These are phyloP conservation scores for Naganishia sp. DNA, from an alignment of 1,284 basidiomycete species.

Conservation along the genomic window DNA sequence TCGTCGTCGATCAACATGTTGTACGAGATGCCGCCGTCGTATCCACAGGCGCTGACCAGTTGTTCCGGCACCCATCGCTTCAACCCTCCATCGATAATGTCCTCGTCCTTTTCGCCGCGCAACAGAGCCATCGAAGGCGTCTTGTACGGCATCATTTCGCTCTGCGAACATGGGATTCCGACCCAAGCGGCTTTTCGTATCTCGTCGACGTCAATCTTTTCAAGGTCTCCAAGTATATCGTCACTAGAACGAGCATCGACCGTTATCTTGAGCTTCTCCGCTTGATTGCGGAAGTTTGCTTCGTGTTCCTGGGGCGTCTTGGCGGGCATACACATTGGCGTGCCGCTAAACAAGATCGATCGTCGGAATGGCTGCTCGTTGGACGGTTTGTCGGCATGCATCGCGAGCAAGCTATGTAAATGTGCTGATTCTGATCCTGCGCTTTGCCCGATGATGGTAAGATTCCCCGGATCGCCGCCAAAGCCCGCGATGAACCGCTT, in stretches of 20 bases:
- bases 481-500: slow-evolving; percentile 15
- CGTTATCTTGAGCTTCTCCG: slow-evolving; percentile 5
- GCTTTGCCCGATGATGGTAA: slow-evolving; percentile 22
- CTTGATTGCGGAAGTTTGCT: slow-evolving; percentile 7
- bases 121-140: slow-evolving; percentile 28
- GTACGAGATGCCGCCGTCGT: slow-evolving; percentile 25
- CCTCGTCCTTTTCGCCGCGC: slow-evolving; percentile 13
- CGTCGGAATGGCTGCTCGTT: slow-evolving; percentile 12
- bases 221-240: slow-evolving; percentile 14
- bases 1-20: slow-evolving; percentile 19
- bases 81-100: slow-evolving; percentile 4
- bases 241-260: slow-evolving; percentile 11
- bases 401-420: slow-evolving; percentile 14
- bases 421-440: slow-evolving; percentile 18
- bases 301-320: slow-evolving; percentile 24
- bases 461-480: slow-evolving; percentile 23
- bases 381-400: background rate
- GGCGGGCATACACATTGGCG: slow-evolving; percentile 29
- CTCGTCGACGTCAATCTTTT: slow-evolving; percentile 12
- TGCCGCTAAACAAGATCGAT: slow-evolving; percentile 20
- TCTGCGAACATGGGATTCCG: slow-evolving; percentile 22
- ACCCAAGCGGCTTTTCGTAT: slow-evolving; percentile 20
- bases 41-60: slow-evolving; percentile 22
- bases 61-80: slow-evolving; percentile 25
- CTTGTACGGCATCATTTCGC: slow-evolving; percentile 31